Evolutionary conservation across 768 basidiomycete genomes (phyloP), one percentile per base, ranked within the genome.

Genomic region (Pisolithus sp.): DNA sequence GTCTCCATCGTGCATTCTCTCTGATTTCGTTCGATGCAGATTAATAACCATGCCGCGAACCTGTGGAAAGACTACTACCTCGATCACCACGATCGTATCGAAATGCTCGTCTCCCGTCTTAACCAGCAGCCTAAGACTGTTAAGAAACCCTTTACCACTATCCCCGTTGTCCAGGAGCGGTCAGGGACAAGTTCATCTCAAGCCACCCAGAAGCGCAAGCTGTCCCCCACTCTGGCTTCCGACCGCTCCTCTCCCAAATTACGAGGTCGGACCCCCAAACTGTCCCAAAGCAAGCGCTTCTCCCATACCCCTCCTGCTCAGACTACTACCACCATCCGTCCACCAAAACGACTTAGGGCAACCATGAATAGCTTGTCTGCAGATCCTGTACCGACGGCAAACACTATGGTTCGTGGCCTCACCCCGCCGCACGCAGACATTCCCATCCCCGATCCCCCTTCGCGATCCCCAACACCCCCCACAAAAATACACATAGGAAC

Each of bases 61-160:
- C 67, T 85, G 21, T 89, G 86, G 86, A 89, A 88, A 61, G 87
- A 89, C 58, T 87, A 87, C 61, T 89, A 85, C 57, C 73, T 89
- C 15, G 85, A 87, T 51, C 76, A 88, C 59, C 81, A 78, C 52
- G 73, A 76, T 48, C 77, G 80, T 39, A 69, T 89, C 34, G 81
- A 87, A 68, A 20, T 65, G 48, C 63, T 61, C 28, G 57, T 68
- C 46, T 61, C 62, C 48, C 60, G 56, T 53, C 50, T 62, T 26
- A 31, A 41, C 4, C 61, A 58, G 13, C 61, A 61, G 51, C 61
- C 63, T 28, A 69, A 57, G 51, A 62, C 63, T 7, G 58, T 64
- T 46, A 66, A 70, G 45, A 70, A 68, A 26, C 68, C 67, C 2
- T 41, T 61, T 17, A 55, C 59, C 6, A 30, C n/a, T 43, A 58